Conservation (phyloP, 2,329 filamentous ascomycete species). For the Colletotrichum eleusines region DNA sequence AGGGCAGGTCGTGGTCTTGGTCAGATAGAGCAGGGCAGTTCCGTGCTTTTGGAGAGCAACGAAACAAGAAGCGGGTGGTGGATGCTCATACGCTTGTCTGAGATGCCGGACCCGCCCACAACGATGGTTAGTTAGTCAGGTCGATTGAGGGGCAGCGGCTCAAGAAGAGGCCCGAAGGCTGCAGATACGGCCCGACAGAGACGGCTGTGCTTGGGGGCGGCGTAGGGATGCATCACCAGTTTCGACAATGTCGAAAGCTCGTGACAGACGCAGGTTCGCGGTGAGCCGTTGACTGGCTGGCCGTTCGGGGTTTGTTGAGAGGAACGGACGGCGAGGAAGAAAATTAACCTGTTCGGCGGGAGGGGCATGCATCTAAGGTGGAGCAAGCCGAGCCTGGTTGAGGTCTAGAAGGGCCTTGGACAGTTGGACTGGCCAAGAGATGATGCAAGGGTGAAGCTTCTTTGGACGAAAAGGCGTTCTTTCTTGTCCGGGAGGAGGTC, state of each 20-base stretch:
- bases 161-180: slow-evolving; percentile 35
- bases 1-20: background rate
- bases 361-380: background rate
- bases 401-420: background rate
- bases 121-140: slow-evolving; percentile 9
- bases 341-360: background rate
- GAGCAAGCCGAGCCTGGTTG: background rate
- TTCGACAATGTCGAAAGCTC: slow-evolving; percentile 12
- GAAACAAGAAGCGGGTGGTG: slow-evolving; percentile 32
- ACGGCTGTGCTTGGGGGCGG: slow-evolving; percentile 27
- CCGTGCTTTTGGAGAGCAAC: slow-evolving; percentile 20
- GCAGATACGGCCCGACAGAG: slow-evolving; percentile 26
- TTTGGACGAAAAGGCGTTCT: background rate
- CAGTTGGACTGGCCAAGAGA: background rate
- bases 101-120: slow-evolving; percentile 15
- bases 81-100: slow-evolving; percentile 38
- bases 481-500: background rate
- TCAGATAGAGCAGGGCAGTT: slow-evolving; percentile 21
- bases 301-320: background rate
- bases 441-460: slow-evolving; percentile 8
- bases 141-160: slow-evolving; percentile 24
- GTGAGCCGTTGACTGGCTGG: background rate
- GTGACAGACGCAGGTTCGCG: background rate
- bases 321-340: background rate
- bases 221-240: slow-evolving; percentile 30